Conservation (phyloP, 1,284 basidiomycete genomes). For the Heterobasidion irregulare region DNA sequence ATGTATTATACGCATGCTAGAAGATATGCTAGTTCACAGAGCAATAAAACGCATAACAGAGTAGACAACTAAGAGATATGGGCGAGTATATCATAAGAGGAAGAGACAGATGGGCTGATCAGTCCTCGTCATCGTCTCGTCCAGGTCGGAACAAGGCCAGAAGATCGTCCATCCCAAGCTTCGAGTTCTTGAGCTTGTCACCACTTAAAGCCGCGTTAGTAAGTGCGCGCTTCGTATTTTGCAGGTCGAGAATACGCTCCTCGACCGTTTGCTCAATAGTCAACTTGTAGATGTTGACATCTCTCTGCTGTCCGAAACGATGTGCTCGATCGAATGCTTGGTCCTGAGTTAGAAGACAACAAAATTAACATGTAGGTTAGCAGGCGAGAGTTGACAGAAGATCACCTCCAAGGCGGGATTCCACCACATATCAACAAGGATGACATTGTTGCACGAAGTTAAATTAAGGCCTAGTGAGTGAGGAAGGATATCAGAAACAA, state of each 20-base stretch:
- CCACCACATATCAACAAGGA: conserved; percentile 94
- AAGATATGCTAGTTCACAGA: neutral
- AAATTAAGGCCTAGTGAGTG: conserved; percentile 70
- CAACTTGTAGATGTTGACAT: conserved; percentile 91
- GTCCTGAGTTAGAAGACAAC: conserved; percentile 35
- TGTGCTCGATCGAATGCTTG: conserved; percentile 95
- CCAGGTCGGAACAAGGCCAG: conserved; percentile 67
- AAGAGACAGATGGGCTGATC: neutral
- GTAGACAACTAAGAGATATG: neutral
- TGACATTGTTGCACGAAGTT: conserved; percentile 91
- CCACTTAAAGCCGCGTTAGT: conserved; percentile 84
- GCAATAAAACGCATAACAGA: neutral
- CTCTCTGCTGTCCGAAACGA: conserved; percentile 74
- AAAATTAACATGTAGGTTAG: neutral
- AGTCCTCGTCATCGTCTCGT: conserved; percentile 47
- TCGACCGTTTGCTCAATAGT: conserved; percentile 88
- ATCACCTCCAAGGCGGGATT: conserved; percentile 77
- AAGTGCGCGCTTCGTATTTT: conserved; percentile 82
- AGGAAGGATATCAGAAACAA: neutral
- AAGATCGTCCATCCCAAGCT: conserved; percentile 79
- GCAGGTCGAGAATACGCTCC: conserved; percentile 79
- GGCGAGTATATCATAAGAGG: neutral
- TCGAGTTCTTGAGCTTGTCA: conserved; percentile 79
- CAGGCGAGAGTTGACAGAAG: neutral
- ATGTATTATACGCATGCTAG: neutral